phyloP scores from a whole-genome alignment of 164 flowering plant genomes.

The Macadamia integrifolia region DNA sequence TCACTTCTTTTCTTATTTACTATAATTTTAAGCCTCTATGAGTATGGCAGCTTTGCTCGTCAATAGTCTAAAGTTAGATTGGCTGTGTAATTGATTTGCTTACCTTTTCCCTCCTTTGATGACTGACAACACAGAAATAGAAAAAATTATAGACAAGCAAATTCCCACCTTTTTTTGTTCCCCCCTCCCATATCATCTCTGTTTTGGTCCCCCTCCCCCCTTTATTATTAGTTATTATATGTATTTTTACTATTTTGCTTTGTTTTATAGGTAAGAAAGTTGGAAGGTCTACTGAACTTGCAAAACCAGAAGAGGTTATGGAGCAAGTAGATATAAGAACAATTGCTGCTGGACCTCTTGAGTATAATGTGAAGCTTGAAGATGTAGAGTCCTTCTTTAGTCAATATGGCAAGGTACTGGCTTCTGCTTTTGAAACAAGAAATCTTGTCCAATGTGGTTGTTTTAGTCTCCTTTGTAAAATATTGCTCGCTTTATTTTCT shows the following conservation, averaged over 20 bases:
- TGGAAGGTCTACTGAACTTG: conserved; percentile 58
- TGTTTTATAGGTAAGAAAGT: conserved; percentile 51
- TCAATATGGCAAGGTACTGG: conserved; percentile 62
- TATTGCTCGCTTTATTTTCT: background rate
- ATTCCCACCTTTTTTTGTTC: too few species aligned
- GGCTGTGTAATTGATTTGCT: too few species aligned
- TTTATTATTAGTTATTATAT: too few species aligned
- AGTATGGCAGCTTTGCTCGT: too few species aligned
- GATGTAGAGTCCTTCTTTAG: conserved; percentile 70
- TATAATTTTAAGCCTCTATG: too few species aligned
- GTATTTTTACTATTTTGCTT: background rate
- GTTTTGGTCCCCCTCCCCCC: background rate
- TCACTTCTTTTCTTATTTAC: too few species aligned
- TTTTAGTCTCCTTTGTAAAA: background rate
- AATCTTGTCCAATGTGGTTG: background rate
- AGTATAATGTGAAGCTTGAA: conserved; percentile 55
- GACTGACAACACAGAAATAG: too few species aligned
- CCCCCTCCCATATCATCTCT: background rate
- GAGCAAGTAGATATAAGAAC: conserved; percentile 81
- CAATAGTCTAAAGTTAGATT: too few species aligned
- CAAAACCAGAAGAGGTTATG: conserved; percentile 72
- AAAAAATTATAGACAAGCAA: too few species aligned
- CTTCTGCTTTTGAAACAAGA: background rate
- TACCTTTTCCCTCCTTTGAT: too few species aligned
- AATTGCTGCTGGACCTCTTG: conserved; percentile 72